phyloP scores from a whole-genome alignment of 768 basidiomycete genomes.

The Lentinula edodes region DNA sequence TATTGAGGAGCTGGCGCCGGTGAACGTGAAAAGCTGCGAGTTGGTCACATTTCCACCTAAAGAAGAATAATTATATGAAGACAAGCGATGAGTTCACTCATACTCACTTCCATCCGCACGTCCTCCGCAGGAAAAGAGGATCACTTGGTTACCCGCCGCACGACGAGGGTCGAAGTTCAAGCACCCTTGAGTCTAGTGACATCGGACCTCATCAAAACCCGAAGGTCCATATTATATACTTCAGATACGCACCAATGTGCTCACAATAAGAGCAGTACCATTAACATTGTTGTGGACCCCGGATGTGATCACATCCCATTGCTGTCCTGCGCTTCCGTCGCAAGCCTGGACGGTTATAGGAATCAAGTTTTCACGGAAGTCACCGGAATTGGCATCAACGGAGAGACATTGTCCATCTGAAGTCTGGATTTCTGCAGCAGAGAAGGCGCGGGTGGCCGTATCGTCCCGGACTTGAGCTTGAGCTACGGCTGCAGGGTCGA shows the following conservation, averaged over 20 bases:
- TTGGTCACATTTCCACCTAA: no score
- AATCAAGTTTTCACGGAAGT: slow-evolving; percentile 18
- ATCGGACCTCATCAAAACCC: not conserved
- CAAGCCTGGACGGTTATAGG: slow-evolving; percentile 12
- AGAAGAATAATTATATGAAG: no score
- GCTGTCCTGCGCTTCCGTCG: slow-evolving; percentile 15
- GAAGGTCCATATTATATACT: not conserved
- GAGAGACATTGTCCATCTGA: slow-evolving; percentile 16
- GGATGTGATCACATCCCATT: slow-evolving; percentile 17
- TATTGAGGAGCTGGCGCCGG: no score
- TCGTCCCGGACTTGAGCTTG: slow-evolving; percentile 14
- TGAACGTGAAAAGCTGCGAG: no score
- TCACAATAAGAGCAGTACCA: slow-evolving; percentile 16
- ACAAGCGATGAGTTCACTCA: no score
- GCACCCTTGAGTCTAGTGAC: slow-evolving; percentile 16
- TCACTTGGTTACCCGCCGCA: slow-evolving; percentile 16
- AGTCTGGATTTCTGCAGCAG: slow-evolving; percentile 11
- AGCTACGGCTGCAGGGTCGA: slow-evolving; percentile 15
- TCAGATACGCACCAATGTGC: slow-evolving; percentile 5
- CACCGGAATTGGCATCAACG: slow-evolving; percentile 12
- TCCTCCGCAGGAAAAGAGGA: slow-evolving; percentile 20
- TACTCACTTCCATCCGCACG: slow-evolving; percentile 17
- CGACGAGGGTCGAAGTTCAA: slow-evolving; percentile 18
- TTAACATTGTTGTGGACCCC: slow-evolving; percentile 15
- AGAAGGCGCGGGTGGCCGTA: slow-evolving; percentile 19